Evolutionary conservation across 768 basidiomycete species (phyloP).

Genomic region (Tylopilus vinaceipallidus): DNA sequence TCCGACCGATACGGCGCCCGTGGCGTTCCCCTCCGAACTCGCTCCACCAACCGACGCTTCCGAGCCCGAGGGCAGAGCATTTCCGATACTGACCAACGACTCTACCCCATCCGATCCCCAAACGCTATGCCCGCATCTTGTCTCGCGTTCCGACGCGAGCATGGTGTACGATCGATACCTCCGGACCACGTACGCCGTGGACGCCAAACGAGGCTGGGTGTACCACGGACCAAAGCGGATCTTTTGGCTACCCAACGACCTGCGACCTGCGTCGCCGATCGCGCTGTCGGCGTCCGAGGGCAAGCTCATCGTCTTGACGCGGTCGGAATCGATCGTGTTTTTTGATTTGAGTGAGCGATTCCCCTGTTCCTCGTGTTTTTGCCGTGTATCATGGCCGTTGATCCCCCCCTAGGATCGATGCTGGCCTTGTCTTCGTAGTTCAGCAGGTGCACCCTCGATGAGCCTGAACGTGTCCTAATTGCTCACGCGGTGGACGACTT

Average conservation of each 20-base stretch:
- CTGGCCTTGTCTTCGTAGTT: no score
- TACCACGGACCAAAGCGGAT: slow-evolving; percentile 11
- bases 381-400: neutral
- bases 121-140: slow-evolving; percentile 8
- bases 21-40: neutral
- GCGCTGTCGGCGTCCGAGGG: slow-evolving; percentile 12
- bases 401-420: neutral
- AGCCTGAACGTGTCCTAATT: no score
- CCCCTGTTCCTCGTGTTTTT: neutral
- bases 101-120: neutral
- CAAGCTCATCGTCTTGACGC: slow-evolving; percentile 6
- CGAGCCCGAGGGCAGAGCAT: neutral
- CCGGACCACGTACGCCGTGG: slow-evolving; percentile 13
- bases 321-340: neutral
- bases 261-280: slow-evolving; percentile 7
- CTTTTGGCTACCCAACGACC: slow-evolving; percentile 18
- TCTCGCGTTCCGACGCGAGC: slow-evolving; percentile 11
- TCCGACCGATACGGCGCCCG: neutral
- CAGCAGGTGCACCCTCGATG: no score
- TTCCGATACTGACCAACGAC: neutral
- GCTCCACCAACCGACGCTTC: neutral
- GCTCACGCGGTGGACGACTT: no score
- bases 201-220: slow-evolving; percentile 15
- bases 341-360: slow-evolving; percentile 17
- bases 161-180: slow-evolving; percentile 15